Base-by-base conservation (phyloP, 1,139 yeast genomes). In the Sugiyamaella pinicola region DNA sequence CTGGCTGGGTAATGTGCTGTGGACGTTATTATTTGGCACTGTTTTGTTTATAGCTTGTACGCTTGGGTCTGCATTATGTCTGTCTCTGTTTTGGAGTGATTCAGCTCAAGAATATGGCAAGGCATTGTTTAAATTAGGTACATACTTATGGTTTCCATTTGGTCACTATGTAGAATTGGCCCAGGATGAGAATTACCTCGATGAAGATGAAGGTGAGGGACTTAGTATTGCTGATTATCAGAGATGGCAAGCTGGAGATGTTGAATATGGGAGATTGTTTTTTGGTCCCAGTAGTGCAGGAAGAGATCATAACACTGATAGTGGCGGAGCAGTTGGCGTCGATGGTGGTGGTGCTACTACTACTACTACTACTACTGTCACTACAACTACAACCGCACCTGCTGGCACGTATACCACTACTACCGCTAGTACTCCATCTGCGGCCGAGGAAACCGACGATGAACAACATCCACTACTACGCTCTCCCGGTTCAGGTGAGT, bases 201-300 rank as follows among this genome's bases (percentile, higher is more conserved):
- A 80, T 39, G 99, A 93, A 69, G 99, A 93, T 69, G 87, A 84
- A 48, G 83, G 90, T 58, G 96, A 87, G 63, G 99, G 98, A 9
- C 79, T 95, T 47, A 81, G 95, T 2, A 74, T 90, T 9, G 83
- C 84, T 18, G 98, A 91, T 67, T 93, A 89, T 67, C 85, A 87
- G 60, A 79, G 85, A 58, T 93, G 99, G 98, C 85, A 95, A 66
- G 78, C 83, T 8, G 87, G 87, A 54, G 88, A 85, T 59, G 55
- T 58, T 22, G 69, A 64, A 45, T 84, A 83, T 59, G 85, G 87
- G 7, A 70, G 88, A 34, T 73, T 85, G 44, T 85, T 86, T 61
- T 86, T 84, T 65, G 89, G 89, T 1, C 89, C 91, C 7, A 22
- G n/a, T 17, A 42, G 37, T 19, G n/a, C 37, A 12, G 26, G 39